Conservation (phyloP, 192 early-diverging fungal species). For the Endogone sp. region DNA sequence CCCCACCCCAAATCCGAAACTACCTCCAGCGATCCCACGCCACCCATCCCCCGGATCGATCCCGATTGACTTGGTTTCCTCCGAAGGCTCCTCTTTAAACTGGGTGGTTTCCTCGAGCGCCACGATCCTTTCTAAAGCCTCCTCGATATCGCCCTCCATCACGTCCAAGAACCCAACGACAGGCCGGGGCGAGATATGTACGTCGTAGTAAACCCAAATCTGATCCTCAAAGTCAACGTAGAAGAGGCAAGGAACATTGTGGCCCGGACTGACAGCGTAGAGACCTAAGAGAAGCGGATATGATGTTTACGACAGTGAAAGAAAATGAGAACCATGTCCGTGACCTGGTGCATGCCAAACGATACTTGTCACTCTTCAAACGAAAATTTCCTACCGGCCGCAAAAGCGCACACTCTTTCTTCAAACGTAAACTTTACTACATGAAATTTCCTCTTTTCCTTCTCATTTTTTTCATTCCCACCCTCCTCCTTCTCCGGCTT, state of each 20-base stretch:
- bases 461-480: too few species aligned
- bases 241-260: constrained; percentile 53
- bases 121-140: constrained; percentile 20
- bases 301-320: background rate
- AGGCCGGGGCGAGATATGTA: constrained; percentile 43
- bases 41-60: constrained; percentile 31
- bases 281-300: constrained; percentile 28
- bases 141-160: constrained; percentile 34
- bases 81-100: background rate
- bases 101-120: constrained; percentile 16
- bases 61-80: background rate
- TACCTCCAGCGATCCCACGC: constrained; percentile 18
- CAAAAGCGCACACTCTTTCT: constrained; percentile 53
- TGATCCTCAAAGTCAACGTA: constrained; percentile 63
- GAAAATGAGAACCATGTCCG: background rate
- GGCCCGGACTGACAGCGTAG: constrained; percentile 41
- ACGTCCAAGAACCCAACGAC: constrained; percentile 40
- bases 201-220: constrained; percentile 54
- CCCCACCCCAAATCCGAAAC: background rate
- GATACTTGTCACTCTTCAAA: too few species aligned
- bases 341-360: background rate
- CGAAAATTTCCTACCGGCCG: constrained; percentile 54
- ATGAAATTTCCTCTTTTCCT: too few species aligned
- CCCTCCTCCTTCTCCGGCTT: too few species aligned
- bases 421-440: constrained; percentile 53